Percentiles rank a stretch among this genome's conserved stretches.
These are phyloP conservation scores for Mortierella sp. DNA, from an alignment of 371 early-diverging fungal species.

Conservation along the genomic window DNA sequence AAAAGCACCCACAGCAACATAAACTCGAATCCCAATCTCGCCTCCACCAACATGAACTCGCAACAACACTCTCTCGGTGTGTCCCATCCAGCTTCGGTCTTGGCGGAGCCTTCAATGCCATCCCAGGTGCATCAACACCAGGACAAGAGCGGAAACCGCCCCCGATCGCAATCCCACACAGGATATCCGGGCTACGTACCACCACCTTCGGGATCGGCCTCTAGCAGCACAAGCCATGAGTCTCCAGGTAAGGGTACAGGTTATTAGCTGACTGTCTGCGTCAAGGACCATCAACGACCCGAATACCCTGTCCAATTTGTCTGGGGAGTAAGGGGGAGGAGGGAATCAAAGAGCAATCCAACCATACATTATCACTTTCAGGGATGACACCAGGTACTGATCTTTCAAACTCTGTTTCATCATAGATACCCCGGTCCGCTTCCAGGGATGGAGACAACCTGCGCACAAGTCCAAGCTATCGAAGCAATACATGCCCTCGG, in stretches of 20 bases:
- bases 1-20: not conserved
- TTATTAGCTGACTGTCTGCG: no score
- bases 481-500: conserved; percentile 48
- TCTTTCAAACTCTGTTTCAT: not conserved
- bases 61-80: conserved; percentile 7
- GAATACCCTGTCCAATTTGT: no score
- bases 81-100: conserved; percentile 23
- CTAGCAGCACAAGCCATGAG: not conserved
- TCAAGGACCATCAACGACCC: no score
- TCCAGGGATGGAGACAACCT: conserved; percentile 34
- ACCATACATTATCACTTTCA: no score
- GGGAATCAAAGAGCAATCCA: not conserved
- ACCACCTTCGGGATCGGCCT: conserved; percentile 9
- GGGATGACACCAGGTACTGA: not conserved
- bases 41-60: not conserved
- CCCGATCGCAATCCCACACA: conserved; percentile 39
- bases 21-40: not conserved
- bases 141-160: conserved; percentile 3
- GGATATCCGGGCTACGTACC: conserved; percentile 30
- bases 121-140: conserved; percentile 5
- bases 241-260: conserved; percentile 8
- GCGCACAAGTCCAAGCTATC: conserved; percentile 45
- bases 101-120: conserved; percentile 18
- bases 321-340: no score
- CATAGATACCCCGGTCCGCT: conserved; percentile 26